Evolutionary conservation across 2,329 filamentous ascomycete species (phyloP).

Genomic region (Albophoma yamanashiensis): DNA sequence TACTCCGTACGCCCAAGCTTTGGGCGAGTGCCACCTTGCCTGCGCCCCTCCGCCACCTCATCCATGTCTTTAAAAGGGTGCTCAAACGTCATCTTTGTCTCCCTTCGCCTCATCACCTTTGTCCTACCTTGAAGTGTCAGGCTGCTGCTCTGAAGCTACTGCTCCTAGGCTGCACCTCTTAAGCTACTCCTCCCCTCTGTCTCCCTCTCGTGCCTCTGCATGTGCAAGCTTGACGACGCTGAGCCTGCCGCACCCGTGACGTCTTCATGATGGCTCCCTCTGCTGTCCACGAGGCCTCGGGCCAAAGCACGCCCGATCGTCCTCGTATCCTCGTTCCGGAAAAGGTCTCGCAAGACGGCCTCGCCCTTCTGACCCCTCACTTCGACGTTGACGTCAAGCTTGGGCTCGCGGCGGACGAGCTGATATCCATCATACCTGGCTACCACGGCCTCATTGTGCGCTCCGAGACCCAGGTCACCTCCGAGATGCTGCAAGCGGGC

Average conservation of each 20-base stretch:
- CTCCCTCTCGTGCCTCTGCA: not conserved
- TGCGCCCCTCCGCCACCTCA: not conserved
- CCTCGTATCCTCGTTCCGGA: constrained; percentile 61
- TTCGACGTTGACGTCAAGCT: constrained; percentile 62
- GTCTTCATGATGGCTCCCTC: constrained; percentile 14
- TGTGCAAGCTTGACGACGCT: not conserved
- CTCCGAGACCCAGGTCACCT: constrained; percentile 72
- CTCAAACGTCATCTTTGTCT: not conserved
- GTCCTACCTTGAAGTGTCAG: not conserved
- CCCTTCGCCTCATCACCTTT: not conserved
- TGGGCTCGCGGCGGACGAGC: constrained; percentile 49
- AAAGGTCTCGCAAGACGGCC: constrained; percentile 69
- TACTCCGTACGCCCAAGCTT: not conserved
- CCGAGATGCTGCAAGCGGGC: constrained; percentile 53
- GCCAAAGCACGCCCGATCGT: constrained; percentile 7
- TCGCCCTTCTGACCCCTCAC: constrained; percentile 54
- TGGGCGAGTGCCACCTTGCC: not conserved
- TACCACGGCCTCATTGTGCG: constrained; percentile 73
- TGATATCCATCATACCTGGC: constrained; percentile 54
- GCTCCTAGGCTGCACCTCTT: too few species aligned
- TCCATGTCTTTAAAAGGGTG: not conserved
- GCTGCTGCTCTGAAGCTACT: not conserved
- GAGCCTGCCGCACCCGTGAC: not conserved
- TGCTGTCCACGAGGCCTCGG: constrained; percentile 7
- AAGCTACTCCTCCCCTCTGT: not conserved